phyloP scores from a whole-genome alignment of 2,329 filamentous ascomycete species.

The Aspergillus udagawae region DNA sequence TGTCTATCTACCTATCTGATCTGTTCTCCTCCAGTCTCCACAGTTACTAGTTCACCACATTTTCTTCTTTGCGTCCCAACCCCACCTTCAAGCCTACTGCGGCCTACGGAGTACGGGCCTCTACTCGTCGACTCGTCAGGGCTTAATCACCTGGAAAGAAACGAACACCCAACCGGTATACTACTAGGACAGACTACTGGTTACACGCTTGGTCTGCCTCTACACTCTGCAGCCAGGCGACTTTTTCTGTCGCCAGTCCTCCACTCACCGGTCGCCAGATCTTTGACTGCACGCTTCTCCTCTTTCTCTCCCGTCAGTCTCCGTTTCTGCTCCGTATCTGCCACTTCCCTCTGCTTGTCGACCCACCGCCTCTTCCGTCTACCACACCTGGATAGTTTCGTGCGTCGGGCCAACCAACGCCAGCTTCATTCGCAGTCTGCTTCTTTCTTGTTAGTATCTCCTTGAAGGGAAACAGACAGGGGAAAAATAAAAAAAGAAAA shows the following conservation, averaged over 20 bases:
- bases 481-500: neutral
- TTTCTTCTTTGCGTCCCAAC: neutral
- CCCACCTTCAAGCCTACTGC: neutral
- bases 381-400: neutral
- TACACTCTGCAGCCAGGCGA: slow-evolving; percentile 13
- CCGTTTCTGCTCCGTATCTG: neutral
- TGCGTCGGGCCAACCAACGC: neutral
- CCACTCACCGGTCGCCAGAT: slow-evolving; percentile 20
- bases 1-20: neutral
- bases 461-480: neutral
- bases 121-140: neutral
- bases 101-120: neutral
- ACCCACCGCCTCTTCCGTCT: neutral
- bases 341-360: neutral
- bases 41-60: neutral
- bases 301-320: neutral
- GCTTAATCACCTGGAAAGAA: neutral
- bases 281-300: slow-evolving; percentile 8
- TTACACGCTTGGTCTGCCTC: slow-evolving; percentile 14
- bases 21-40: neutral
- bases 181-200: slow-evolving; percentile 2
- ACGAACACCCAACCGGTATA: neutral
- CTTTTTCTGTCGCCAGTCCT: slow-evolving; percentile 12
- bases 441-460: neutral
- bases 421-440: slow-evolving; percentile 5